A percentile compares a stretch with the other conserved stretches of the same genome.
Evolutionary conservation across 257 asterid species (phyloP).

Genomic region (Paulownia fortunei): DNA sequence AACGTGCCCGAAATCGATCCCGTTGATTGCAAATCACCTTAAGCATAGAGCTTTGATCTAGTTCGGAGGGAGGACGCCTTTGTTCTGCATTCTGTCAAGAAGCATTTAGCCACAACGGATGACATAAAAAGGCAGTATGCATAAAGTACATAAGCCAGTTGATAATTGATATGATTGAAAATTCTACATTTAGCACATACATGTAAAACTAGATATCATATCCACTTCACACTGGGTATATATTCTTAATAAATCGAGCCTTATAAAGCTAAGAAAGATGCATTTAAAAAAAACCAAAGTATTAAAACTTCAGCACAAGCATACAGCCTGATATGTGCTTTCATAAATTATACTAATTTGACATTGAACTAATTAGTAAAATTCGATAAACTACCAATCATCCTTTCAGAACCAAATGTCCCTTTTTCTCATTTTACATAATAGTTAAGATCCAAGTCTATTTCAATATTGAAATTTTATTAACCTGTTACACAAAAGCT

Average conservation of each 20-base stretch:
- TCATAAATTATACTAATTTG: conserved; percentile 6
- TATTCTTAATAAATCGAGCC: neutral
- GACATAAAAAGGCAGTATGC: conserved; percentile 22
- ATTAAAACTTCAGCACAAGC: conserved; percentile 7
- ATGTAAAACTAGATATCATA: neutral
- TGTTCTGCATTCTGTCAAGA: conserved; percentile 74
- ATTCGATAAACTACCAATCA: conserved; percentile 13
- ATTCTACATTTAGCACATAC: conserved; percentile 16
- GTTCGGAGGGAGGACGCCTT: conserved; percentile 69
- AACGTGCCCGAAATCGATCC: conserved; percentile 93
- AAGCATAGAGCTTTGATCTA: conserved; percentile 97
- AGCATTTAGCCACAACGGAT: conserved; percentile 33
- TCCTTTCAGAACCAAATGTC: neutral
- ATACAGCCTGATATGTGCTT: neutral
- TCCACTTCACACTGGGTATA: neutral
- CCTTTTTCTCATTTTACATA: neutral
- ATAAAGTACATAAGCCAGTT: conserved; percentile 10
- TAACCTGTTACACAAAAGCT: neutral
- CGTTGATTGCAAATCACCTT: conserved; percentile 99
- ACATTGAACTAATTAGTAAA: neutral
- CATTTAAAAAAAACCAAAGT: neutral
- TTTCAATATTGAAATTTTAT: neutral
- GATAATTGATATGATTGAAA: conserved; percentile 17
- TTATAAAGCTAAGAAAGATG: conserved; percentile 23
- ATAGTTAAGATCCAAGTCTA: neutral